These are phyloP conservation scores for Tetrahymena malaccensis DNA, from an alignment of 73 alveolate species.

Conservation along the genomic window DNA sequence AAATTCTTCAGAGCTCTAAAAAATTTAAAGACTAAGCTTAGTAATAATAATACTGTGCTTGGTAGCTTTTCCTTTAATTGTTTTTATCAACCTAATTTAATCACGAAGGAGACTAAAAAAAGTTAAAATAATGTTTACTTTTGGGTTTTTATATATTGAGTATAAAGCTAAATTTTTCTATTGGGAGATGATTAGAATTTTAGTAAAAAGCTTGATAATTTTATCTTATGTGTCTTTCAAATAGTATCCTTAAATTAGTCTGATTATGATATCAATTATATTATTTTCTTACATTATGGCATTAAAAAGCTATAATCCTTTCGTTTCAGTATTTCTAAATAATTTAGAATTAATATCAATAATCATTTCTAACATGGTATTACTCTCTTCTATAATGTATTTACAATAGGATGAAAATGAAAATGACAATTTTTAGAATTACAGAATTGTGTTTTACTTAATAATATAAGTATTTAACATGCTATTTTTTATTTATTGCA, in stretches of 20 bases:
- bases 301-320: not conserved
- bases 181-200: not conserved
- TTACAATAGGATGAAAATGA: not conserved
- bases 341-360: not conserved
- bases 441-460: too few species aligned
- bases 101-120: not conserved
- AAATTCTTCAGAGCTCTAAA: not conserved
- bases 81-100: not conserved
- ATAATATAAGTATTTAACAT: too few species aligned
- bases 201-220: not conserved
- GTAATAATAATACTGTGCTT: not conserved
- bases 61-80: not conserved
- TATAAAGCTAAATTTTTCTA: not conserved
- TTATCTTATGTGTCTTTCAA: not conserved
- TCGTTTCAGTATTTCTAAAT: not conserved
- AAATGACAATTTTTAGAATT: too few species aligned
- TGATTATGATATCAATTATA: not conserved
- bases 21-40: not conserved
- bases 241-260: not conserved
- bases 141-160: not conserved
- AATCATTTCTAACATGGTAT: not conserved
- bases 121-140: not conserved
- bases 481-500: not conserved
- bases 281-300: not conserved
- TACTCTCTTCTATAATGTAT: not conserved